A percentile compares a stretch with the other conserved stretches of the same genome.
phyloP scores from a whole-genome alignment of 345 rosid species.

The Lagerstroemia speciosa region DNA sequence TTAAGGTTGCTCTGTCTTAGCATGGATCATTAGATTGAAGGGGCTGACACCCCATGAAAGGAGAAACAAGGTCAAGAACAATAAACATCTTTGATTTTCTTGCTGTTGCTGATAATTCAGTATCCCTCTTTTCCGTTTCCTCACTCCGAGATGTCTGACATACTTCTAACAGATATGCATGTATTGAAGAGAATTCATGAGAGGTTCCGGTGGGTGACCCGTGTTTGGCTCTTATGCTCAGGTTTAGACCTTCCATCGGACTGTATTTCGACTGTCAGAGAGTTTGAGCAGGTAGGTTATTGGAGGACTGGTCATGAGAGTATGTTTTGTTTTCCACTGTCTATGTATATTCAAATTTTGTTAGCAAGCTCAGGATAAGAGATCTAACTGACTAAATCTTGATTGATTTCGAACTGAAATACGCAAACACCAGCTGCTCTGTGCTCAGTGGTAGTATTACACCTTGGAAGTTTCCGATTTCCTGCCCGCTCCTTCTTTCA shows the following conservation, averaged over 20 bases:
- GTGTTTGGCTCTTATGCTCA: constrained; percentile 28
- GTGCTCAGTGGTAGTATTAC: background rate
- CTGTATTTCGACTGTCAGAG: constrained; percentile 24
- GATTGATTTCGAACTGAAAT: background rate
- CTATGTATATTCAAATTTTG: constrained; percentile 1
- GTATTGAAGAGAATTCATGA: background rate
- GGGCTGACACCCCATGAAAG: background rate
- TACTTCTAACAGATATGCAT: background rate
- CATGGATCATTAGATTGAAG: constrained; percentile 23
- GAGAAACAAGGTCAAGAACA: background rate
- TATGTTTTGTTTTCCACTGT: constrained; percentile 10
- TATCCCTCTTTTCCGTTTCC: background rate
- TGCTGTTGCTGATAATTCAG: background rate
- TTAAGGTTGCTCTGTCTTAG: constrained; percentile 26
- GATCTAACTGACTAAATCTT: background rate
- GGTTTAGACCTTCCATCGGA: constrained; percentile 25
- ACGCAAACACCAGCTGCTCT: background rate
- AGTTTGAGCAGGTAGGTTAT: constrained; percentile 27
- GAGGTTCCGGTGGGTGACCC: constrained; percentile 16
- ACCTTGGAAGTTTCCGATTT: background rate
- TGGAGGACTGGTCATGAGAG: constrained; percentile 11
- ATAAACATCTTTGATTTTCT: background rate
- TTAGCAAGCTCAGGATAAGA: background rate
- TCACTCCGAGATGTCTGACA: background rate
- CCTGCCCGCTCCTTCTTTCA: background rate